Conservation (phyloP, 1,139 yeast species). For the Meyerozyma smithsonii region DNA sequence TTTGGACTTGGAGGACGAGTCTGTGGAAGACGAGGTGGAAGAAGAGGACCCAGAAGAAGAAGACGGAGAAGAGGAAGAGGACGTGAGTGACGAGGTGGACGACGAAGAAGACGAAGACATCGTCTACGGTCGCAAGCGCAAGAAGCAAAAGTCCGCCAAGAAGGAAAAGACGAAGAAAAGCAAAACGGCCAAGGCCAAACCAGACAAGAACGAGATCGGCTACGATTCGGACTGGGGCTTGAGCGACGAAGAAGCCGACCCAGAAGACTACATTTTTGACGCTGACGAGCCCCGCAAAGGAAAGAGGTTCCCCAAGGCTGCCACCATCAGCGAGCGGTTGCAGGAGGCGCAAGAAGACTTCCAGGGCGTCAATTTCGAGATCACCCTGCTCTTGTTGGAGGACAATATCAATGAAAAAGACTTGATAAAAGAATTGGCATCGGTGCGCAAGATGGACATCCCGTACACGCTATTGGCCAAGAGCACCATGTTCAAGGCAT, state of each 20-base stretch:
- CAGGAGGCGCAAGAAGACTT: slow-evolving; percentile 16
- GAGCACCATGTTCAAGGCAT: slow-evolving; percentile 28
- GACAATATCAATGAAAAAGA: slow-evolving; percentile 11
- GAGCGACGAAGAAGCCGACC: slow-evolving; percentile 6
- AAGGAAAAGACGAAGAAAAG: not conserved
- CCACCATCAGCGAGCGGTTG: slow-evolving; percentile 17
- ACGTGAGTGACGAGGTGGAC: slow-evolving; percentile 6
- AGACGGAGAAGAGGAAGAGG: slow-evolving; percentile 9
- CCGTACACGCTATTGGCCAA: slow-evolving; percentile 29
- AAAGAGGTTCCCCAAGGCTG: slow-evolving; percentile 21
- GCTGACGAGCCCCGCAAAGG: slow-evolving; percentile 25
- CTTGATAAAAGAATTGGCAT: slow-evolving; percentile 13
- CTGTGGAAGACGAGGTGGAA: slow-evolving; percentile 15
- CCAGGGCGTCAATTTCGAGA: slow-evolving; percentile 15
- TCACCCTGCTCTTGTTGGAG: slow-evolving; percentile 14
- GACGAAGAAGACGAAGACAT: slow-evolving; percentile 7
- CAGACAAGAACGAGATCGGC: not conserved
- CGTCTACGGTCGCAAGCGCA: slow-evolving; percentile 1
- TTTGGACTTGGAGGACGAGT: slow-evolving; percentile 11
- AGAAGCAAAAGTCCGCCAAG: slow-evolving; percentile 1
- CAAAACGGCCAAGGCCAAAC: too few relatives aligned
- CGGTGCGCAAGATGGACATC: slow-evolving; percentile 17
- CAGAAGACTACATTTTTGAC: slow-evolving; percentile 2
- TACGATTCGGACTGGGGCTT: slow-evolving; percentile 3
- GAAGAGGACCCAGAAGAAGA: slow-evolving; percentile 15